phyloP scores from a whole-genome alignment of 2,329 filamentous ascomycete species.

The Amesomyces nigricolor region DNA sequence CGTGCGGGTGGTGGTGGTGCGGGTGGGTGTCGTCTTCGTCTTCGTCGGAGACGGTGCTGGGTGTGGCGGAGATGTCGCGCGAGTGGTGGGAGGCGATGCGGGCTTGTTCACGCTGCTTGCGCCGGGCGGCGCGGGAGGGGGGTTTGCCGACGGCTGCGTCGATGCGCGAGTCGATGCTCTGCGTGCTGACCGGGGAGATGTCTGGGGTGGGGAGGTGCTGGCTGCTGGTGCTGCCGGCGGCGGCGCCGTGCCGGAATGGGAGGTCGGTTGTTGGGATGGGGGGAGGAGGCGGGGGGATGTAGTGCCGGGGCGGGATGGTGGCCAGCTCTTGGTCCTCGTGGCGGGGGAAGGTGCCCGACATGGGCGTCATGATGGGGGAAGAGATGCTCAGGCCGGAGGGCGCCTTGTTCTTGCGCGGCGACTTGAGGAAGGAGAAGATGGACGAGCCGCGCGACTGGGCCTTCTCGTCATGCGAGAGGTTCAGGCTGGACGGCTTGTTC shows the following conservation, averaged over 20 bases:
- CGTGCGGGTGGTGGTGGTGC: slow-evolving; percentile 22
- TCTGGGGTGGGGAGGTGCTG: slow-evolving; percentile 41
- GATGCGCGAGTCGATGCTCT: slow-evolving; percentile 54
- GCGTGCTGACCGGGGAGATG: slow-evolving; percentile 42
- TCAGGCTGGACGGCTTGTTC: slow-evolving; percentile 46
- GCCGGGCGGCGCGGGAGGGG: slow-evolving; percentile 10
- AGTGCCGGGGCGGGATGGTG: slow-evolving; percentile 52
- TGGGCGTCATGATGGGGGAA: slow-evolving; percentile 60
- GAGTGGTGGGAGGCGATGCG: slow-evolving; percentile 21
- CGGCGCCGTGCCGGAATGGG: slow-evolving; percentile 31
- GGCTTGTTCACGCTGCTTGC: slow-evolving; percentile 15
- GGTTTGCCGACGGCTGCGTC: slow-evolving; percentile 35
- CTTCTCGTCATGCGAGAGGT: slow-evolving; percentile 46
- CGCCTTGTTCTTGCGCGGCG: slow-evolving; percentile 49
- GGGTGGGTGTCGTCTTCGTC: no score
- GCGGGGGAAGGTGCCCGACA: slow-evolving; percentile 54
- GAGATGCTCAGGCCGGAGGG: slow-evolving; percentile 51
- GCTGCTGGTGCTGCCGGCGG: slow-evolving; percentile 8
- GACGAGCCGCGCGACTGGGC: slow-evolving; percentile 53
- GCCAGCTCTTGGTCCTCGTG: slow-evolving; percentile 52
- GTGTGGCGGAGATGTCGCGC: slow-evolving; percentile 24
- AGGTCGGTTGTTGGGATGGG: slow-evolving; percentile 48
- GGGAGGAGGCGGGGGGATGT: slow-evolving; percentile 50
- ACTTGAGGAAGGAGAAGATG: slow-evolving; percentile 56
- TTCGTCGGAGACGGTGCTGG: slow-evolving; percentile 23